Percentiles rank a stretch among this genome's conserved stretches.
Conservation (phyloP, 306 rosid genomes). For the Begonia loranthoides region DNA sequence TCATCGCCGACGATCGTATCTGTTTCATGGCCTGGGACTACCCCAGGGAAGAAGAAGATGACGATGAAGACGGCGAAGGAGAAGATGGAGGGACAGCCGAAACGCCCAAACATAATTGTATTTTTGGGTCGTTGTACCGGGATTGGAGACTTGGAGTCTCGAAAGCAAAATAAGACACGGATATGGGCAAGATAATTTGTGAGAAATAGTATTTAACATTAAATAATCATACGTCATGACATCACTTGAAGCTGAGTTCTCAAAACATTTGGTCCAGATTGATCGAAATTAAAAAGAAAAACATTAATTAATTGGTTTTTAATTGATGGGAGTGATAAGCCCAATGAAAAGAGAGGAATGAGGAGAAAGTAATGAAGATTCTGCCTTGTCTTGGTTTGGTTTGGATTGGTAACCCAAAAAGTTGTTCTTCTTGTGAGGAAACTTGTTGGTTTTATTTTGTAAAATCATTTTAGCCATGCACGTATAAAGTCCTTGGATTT, state of each 20-base stretch:
- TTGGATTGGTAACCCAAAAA: slow-evolving; percentile 46
- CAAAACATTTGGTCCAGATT: no score
- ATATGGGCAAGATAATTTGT: not conserved
- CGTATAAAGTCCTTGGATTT: no score
- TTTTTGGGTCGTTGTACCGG: slow-evolving; percentile 19
- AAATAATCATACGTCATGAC: not conserved
- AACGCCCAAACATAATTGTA: slow-evolving; percentile 32
- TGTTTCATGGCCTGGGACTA: slow-evolving; percentile 26
- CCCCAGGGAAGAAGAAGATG: slow-evolving; percentile 53
- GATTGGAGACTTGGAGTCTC: not conserved
- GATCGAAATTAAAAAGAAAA: slow-evolving; percentile 4
- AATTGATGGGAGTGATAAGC: slow-evolving; percentile 10
- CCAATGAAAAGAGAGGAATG: slow-evolving; percentile 8
- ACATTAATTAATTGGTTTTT: slow-evolving; percentile 14
- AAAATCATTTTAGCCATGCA: no score
- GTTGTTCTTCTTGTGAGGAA: not conserved
- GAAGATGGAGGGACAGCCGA: slow-evolving; percentile 12
- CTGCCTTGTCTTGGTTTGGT: slow-evolving; percentile 24
- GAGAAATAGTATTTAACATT: not conserved
- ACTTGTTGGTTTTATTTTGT: no score
- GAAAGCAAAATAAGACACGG: not conserved
- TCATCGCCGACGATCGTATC: slow-evolving; percentile 20
- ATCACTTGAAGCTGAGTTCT: no score
- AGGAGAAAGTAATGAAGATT: slow-evolving; percentile 43
- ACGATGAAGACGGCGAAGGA: slow-evolving; percentile 20